Conservation (phyloP, 2,329 filamentous ascomycete genomes). For the Endoconidiophora laricicola region DNA sequence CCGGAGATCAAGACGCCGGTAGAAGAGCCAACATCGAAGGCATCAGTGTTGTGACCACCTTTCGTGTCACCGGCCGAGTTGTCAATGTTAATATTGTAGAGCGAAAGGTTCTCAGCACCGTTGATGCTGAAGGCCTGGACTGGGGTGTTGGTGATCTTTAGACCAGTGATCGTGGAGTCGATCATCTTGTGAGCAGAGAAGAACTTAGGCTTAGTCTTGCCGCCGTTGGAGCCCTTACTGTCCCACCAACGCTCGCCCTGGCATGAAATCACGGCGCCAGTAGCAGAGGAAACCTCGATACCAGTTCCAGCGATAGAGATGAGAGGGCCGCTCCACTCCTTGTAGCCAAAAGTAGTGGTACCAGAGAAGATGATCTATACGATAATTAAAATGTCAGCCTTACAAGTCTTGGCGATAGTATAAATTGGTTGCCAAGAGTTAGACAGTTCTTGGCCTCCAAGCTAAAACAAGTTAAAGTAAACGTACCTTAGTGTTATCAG, state of each 20-base stretch:
- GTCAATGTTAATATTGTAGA: slow-evolving; percentile 23
- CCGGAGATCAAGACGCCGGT: slow-evolving; percentile 33
- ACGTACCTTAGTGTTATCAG: slow-evolving; percentile 26
- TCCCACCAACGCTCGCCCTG: slow-evolving; percentile 46
- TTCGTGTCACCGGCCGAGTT: slow-evolving; percentile 23
- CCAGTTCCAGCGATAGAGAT: slow-evolving; percentile 41
- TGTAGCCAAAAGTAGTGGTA: slow-evolving; percentile 49
- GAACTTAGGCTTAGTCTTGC: slow-evolving; percentile 46
- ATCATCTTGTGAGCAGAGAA: slow-evolving; percentile 30
- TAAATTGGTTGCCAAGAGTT: neutral
- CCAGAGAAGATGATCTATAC: slow-evolving; percentile 41
- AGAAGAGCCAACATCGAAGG: slow-evolving; percentile 37
- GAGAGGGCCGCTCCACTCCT: slow-evolving; percentile 48
- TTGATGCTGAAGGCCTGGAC: slow-evolving; percentile 27
- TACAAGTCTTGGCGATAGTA: neutral
- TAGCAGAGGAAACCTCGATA: slow-evolving; percentile 35
- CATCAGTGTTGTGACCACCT: slow-evolving; percentile 37
- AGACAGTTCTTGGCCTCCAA: neutral
- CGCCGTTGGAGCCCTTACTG: slow-evolving; percentile 39
- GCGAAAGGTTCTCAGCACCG: slow-evolving; percentile 19
- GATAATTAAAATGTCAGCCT: slow-evolving; percentile 15
- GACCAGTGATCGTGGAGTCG: slow-evolving; percentile 22
- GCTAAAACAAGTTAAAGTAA: neutral
- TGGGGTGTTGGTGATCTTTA: slow-evolving; percentile 27
- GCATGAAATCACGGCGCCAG: slow-evolving; percentile 36